A percentile compares a stretch with the other conserved stretches of the same genome.
These are phyloP conservation scores for Secale cereale DNA, from an alignment of 176 grass and related monocot genomes.

Conservation along the genomic window DNA sequence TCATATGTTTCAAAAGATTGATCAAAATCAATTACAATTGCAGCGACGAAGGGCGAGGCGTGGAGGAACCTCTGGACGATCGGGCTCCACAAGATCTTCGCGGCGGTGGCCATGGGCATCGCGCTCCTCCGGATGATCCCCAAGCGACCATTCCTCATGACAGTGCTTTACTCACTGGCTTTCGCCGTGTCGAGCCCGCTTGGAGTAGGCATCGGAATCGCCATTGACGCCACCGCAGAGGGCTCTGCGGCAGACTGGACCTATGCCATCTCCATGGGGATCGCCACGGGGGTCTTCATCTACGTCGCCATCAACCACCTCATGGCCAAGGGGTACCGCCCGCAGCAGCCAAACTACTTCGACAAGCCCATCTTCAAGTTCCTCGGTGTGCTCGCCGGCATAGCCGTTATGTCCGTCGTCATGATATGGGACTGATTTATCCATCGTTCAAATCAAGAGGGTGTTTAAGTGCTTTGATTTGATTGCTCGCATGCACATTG, in stretches of 20 bases:
- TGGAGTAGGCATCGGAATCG: constrained; percentile 72
- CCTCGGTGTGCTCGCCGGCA: constrained; percentile 45
- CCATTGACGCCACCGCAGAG: constrained; percentile 57
- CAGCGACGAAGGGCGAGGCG: constrained; percentile 44
- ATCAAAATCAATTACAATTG: not conserved
- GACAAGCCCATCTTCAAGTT: constrained; percentile 65
- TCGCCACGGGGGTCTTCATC: constrained; percentile 71
- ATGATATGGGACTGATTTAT: constrained; percentile 72
- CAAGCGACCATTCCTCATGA: constrained; percentile 51
- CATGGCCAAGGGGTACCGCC: constrained; percentile 67
- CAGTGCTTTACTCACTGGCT: constrained; percentile 54
- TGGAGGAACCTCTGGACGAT: constrained; percentile 94
- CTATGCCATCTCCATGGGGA: constrained; percentile 64
- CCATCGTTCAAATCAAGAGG: too few species aligned
- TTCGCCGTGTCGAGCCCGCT: constrained; percentile 69
- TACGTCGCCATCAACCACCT: constrained; percentile 85
- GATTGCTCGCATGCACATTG: not conserved
- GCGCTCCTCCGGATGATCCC: constrained; percentile 67
- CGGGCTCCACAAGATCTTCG: constrained; percentile 74
- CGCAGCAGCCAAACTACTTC: constrained; percentile 28
- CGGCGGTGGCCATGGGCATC: constrained; percentile 78
- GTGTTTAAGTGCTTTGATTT: not conserved
- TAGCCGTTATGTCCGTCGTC: constrained; percentile 54
- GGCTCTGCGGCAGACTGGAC: constrained; percentile 56
- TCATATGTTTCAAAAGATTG: too few species aligned